Evolutionary conservation across 139 green algal species (phyloP).

Genomic region (Chlamydomonas sp.): DNA sequence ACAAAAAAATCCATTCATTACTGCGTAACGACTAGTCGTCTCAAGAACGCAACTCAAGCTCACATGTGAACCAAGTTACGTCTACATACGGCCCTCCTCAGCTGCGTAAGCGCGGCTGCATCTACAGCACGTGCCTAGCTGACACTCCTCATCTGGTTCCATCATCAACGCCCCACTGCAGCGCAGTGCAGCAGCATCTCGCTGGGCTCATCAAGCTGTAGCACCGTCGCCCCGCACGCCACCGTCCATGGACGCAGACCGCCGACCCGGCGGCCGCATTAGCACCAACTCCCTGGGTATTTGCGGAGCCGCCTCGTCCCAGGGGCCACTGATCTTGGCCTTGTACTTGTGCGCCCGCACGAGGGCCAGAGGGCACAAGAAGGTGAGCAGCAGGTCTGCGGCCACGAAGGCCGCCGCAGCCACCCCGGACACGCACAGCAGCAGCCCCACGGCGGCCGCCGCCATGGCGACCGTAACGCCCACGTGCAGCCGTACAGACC

Average conservation of each 20-base stretch:
- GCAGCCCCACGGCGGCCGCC: slow-evolving; percentile 38
- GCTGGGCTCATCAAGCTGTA: no score
- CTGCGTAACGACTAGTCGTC: no score
- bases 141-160: no score
- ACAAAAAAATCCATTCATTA: no score
- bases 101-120: no score
- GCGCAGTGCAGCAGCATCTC: no score
- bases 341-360: slow-evolving; percentile 93
- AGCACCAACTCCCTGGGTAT: slow-evolving; percentile 49
- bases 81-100: no score
- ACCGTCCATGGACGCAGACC: neutral
- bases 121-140: no score
- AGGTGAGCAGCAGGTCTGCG: slow-evolving; percentile 55
- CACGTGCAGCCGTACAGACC: slow-evolving; percentile 48
- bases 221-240: no score
- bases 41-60: no score
- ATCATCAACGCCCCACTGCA: no score
- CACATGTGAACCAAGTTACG: no score
- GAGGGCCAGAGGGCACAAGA: slow-evolving; percentile 84
- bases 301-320: slow-evolving; percentile 85
- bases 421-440: slow-evolving; percentile 45
- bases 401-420: slow-evolving; percentile 41
- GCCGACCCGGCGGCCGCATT: neutral
- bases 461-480: slow-evolving; percentile 48
- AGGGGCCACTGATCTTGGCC: slow-evolving; percentile 88